Base-by-base conservation (phyloP, 2,329 filamentous ascomycete genomes). In the Colletotrichum eleusines region DNA sequence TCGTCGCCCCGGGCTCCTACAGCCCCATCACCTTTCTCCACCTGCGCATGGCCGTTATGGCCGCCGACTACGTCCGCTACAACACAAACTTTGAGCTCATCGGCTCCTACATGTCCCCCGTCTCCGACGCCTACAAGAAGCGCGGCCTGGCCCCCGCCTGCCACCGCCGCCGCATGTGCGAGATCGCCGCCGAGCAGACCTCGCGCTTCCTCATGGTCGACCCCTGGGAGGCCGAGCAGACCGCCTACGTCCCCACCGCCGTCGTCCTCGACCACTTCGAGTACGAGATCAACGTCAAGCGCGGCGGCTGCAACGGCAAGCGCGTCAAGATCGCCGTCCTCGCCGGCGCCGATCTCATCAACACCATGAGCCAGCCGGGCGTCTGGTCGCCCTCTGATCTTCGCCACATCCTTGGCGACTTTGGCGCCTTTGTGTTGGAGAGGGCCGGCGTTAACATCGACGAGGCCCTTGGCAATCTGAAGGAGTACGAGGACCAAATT, bases 241-340 rank as follows among this genome's bases (percentile, higher is more conserved):
- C 91, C 77, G 87, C 92, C 74, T 98, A 97, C 79, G 91, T 94
- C 73, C 94, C 94, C 20, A 98, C 95, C 0, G 95, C 95, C 48
- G 89, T 92, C 75, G 95, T 97, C 50, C 85, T 98, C 59, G 94
- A 97, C 77, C 95, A 98, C 81, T 96, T 98, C 76, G 91, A 97
- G 74, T 84, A 95, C 78, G 94, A 98, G 80, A 93, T 98, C 78
- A 97, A 98, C 79, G 87, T 89, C 31, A 88, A 94, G 54, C 84
- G 91, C 38, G 91, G 92, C 48, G 95, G 95, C 8, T 95, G 95
- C 12, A 87, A 91, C 74, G 94, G 93, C 70, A 84, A 85, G 63
- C 82, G 81, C 16, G 91, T 92, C 23, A 90, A 90, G 69, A 93
- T 98, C 74, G 90, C 93, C 58, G 87, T 98, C 44, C 87, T 98